Conservation (phyloP, 148 eudicot genomes). For the Polygonum aviculare region DNA sequence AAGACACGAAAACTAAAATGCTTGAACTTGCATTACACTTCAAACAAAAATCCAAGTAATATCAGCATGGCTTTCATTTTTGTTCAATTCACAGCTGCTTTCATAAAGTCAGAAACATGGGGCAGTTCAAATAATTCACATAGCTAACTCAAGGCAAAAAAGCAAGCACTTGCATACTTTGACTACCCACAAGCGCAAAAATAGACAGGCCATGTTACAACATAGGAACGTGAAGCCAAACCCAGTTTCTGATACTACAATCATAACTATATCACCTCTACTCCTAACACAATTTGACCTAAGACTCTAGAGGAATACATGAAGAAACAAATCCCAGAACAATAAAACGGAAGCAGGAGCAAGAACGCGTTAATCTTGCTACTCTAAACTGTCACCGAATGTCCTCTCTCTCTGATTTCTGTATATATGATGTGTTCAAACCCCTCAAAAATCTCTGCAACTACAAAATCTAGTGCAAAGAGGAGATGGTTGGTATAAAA, state of each 20-base stretch:
- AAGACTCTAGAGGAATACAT: neutral
- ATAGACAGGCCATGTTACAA: neutral
- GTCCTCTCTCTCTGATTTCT: neutral
- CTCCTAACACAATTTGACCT: neutral
- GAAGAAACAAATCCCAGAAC: neutral
- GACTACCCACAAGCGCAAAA: neutral
- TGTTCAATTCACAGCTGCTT: neutral
- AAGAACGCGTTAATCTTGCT: neutral
- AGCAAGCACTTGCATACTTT: neutral
- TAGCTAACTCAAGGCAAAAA: neutral
- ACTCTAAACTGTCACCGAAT: neutral
- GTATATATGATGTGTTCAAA: slow-evolving; percentile 1
- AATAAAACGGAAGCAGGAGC: neutral
- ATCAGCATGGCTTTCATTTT: neutral
- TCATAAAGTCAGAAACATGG: neutral
- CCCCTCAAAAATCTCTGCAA: neutral
- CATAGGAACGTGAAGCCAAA: neutral
- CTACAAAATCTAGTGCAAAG: neutral
- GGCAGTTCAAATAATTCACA: neutral
- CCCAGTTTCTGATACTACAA: neutral
- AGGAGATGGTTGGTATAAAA: neutral
- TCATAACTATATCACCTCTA: neutral
- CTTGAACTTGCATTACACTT: neutral
- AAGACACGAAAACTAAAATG: too few relatives aligned
- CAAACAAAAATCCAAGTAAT: neutral